Base-by-base conservation (phyloP, 495 filamentous ascomycete genomes). In the Pseudoneurospora amorphoporcata region DNA sequence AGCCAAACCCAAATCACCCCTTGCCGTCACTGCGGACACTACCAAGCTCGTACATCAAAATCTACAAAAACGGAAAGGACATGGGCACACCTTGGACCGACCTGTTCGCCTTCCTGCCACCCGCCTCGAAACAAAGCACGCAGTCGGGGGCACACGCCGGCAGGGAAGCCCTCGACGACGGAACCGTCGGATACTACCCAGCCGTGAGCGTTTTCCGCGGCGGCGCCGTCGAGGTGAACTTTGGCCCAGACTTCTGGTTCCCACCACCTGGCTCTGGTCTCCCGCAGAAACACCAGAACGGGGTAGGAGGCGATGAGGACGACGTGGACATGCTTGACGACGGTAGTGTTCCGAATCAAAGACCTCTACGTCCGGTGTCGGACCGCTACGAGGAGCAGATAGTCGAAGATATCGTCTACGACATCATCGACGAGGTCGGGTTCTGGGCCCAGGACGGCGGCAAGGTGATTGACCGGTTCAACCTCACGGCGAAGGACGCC, bases 361-460 rank as follows among this genome's bases (percentile, higher is more conserved):
- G 35, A 8, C 53, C 53, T 0, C 69, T 92, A 3, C 83, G 85
- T 40, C 83, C 92, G 1, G 85, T 97, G 32, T 86, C 88, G 7
- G 94, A 97, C 72, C 87, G 95, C 12, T 98, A 93, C 81, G 87
- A 92, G 76, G 95, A 98, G 79, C 94, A 98, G 83, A 95, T 98
- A 74, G 94, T 91, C 4, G 96, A 99, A 82, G 96, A 98, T 78
- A 87, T 98, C 8, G 84, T 94, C 43, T 97, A 93, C 76, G 95
- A 98, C 80, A 86, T 98, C 42, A 86, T 97, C 17, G 96, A 99
- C 79, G 94, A 98, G 79, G 91, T 95, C 65, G 92, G 95, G 77
- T 90, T 92, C 78, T 90, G 91, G 83, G 84, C 88, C 78, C 87
- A 90, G 74, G 90, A 92, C 83, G 86, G 88, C 70, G 84, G 85